These are phyloP conservation scores for Coelastrella sp. DNA, from an alignment of 139 green algal genomes.

Conservation along the genomic window DNA sequence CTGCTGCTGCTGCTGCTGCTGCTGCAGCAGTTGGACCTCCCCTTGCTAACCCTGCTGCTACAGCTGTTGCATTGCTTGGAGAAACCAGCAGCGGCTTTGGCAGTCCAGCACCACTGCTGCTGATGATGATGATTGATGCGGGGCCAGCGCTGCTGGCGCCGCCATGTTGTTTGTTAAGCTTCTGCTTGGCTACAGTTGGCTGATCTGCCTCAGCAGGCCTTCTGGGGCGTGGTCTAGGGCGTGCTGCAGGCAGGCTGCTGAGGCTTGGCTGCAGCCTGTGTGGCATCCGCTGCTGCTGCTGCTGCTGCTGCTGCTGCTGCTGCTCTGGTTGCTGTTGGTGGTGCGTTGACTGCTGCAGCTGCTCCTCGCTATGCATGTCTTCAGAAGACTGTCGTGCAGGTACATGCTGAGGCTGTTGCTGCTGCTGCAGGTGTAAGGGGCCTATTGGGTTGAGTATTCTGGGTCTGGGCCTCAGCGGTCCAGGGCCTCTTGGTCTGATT, in stretches of 20 bases:
- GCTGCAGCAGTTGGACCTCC: not conserved
- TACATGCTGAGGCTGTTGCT: not conserved
- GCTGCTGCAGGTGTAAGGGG: not conserved
- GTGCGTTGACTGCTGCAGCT: not conserved
- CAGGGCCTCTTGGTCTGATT: not conserved
- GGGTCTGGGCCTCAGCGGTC: not conserved
- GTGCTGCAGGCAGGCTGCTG: not conserved
- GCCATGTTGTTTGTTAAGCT: not conserved
- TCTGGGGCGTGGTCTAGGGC: not conserved
- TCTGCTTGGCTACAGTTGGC: not conserved
- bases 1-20: constrained; percentile 6
- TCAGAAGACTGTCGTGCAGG: not conserved
- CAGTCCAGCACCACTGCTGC: not conserved
- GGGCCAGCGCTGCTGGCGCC: not conserved
- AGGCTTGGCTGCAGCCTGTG: not conserved
- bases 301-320: not conserved
- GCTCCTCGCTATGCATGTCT: not conserved
- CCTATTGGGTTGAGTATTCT: not conserved
- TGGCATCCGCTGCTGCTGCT: not conserved
- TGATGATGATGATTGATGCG: not conserved
- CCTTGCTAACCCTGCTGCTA: not conserved
- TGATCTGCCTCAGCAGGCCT: not conserved
- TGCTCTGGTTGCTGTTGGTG: not conserved
- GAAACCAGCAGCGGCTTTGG: not conserved
- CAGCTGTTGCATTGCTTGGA: not conserved